Percentiles rank a stretch among this genome's conserved stretches.
phyloP scores from a whole-genome alignment of 1,284 basidiomycete genomes.

The Pseudomicrostroma phylloplanum region DNA sequence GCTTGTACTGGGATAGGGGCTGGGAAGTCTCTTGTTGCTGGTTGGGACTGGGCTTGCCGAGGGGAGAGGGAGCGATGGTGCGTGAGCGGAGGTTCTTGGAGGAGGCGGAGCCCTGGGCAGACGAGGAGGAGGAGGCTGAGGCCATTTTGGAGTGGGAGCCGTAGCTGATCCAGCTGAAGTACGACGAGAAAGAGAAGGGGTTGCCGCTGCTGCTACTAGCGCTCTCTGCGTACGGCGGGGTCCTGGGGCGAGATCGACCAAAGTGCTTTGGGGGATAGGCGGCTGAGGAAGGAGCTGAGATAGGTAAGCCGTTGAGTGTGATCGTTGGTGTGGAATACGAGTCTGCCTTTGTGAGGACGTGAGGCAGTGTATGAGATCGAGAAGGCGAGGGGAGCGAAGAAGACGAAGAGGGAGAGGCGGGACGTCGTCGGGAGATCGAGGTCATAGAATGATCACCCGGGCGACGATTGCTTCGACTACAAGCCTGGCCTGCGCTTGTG shows the following conservation, averaged over 20 bases:
- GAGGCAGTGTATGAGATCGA: conserved; percentile 1
- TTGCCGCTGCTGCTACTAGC: no score
- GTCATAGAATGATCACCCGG: no score
- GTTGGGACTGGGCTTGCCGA: background rate
- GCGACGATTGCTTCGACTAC: no score
- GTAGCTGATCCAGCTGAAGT: background rate
- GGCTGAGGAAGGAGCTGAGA: background rate
- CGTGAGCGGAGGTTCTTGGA: background rate
- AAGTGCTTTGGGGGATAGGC: background rate
- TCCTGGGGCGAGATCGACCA: no score
- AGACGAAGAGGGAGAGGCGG: conserved; percentile 3
- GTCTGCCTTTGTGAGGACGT: no score
- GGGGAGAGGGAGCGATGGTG: background rate
- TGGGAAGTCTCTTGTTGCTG: background rate
- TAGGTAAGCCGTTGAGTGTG: conserved; percentile 1
- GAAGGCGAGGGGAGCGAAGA: conserved; percentile 1
- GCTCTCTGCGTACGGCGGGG: no score
- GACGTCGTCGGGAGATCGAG: no score
- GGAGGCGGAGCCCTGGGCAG: background rate
- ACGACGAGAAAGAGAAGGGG: background rate
- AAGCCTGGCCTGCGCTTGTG: no score
- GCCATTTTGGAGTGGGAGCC: background rate
- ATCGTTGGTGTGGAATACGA: background rate
- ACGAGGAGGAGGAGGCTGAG: background rate
- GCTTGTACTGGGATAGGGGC: no score